Conservation (phyloP, 2,329 filamentous ascomycete species). For the Alternaria panax region DNA sequence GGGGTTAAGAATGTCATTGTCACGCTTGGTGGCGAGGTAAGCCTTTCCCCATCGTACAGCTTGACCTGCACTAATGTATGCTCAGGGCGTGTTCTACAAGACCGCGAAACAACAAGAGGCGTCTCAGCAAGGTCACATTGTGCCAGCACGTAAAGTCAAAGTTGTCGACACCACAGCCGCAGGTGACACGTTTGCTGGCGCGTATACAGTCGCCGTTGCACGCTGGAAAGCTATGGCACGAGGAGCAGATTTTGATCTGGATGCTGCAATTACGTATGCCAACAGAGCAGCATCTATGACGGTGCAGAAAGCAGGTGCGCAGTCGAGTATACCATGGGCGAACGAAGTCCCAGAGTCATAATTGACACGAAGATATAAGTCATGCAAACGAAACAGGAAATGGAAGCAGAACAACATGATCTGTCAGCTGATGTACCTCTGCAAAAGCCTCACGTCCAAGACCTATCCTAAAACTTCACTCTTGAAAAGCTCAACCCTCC, state of each 20-base stretch:
- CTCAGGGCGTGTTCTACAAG: conserved; percentile 51
- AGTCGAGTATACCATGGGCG: conserved; percentile 71
- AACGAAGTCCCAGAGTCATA: conserved; percentile 57
- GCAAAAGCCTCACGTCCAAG: neutral
- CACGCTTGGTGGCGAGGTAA: conserved; percentile 81
- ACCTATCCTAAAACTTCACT: neutral
- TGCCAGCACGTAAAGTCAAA: conserved; percentile 72
- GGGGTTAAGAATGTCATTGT: conserved; percentile 82
- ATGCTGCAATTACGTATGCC: conserved; percentile 66
- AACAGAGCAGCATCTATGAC: conserved; percentile 70
- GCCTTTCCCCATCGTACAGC: neutral
- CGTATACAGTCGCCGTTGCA: conserved; percentile 79
- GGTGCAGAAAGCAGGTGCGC: conserved; percentile 70
- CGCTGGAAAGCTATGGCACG: conserved; percentile 52
- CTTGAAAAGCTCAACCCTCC: neutral
- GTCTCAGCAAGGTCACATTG: conserved; percentile 51
- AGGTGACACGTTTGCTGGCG: conserved; percentile 92
- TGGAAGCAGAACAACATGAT: neutral
- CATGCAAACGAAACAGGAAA: neutral
- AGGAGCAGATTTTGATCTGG: conserved; percentile 58
- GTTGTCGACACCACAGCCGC: conserved; percentile 95
- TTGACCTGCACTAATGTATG: conserved; percentile 31
- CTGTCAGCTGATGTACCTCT: neutral
- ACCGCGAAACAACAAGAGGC: conserved; percentile 57
- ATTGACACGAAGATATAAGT: neutral